These are phyloP conservation scores for Evernia prunastri DNA, from an alignment of 495 filamentous ascomycete species.

Conservation along the genomic window DNA sequence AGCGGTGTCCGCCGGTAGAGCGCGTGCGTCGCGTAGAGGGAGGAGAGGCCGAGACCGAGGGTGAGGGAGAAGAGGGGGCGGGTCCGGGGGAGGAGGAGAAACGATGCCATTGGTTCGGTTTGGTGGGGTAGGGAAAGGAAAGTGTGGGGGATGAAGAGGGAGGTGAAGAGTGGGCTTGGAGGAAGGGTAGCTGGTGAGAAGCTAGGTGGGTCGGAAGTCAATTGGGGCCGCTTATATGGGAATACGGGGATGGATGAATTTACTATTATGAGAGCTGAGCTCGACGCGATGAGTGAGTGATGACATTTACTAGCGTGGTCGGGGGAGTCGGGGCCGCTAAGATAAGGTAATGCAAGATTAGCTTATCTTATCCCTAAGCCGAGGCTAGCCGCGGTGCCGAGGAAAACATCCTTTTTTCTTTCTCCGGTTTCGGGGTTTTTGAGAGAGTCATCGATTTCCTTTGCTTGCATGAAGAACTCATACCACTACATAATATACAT, in stretches of 20 bases:
- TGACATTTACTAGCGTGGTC: not conserved
- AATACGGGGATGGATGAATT: not conserved
- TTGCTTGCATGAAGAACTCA: too few species aligned
- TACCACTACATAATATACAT: too few species aligned
- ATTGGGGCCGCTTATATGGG: not conserved
- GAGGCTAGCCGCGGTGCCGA: not conserved
- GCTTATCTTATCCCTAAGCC: not conserved
- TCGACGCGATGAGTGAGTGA: not conserved
- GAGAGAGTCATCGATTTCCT: constrained; percentile 17
- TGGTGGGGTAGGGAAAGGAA: not conserved
- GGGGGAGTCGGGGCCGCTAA: not conserved
- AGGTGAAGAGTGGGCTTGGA: not conserved
- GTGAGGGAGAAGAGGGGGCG: constrained; percentile 30
- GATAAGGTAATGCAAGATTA: constrained; percentile 5
- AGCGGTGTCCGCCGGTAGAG: constrained; percentile 19
- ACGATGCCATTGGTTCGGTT: constrained; percentile 12
- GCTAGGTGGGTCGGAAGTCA: not conserved
- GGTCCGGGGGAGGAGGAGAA: constrained; percentile 32
- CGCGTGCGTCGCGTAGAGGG: constrained; percentile 35
- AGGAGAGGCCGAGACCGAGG: constrained; percentile 39
- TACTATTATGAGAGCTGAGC: not conserved
- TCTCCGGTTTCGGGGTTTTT: constrained; percentile 11
- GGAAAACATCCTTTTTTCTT: constrained; percentile 1
- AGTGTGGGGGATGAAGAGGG: too few species aligned
- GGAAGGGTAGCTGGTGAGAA: not conserved